phyloP scores from a whole-genome alignment of 306 rosid species.

The Albizia julibrissin region DNA sequence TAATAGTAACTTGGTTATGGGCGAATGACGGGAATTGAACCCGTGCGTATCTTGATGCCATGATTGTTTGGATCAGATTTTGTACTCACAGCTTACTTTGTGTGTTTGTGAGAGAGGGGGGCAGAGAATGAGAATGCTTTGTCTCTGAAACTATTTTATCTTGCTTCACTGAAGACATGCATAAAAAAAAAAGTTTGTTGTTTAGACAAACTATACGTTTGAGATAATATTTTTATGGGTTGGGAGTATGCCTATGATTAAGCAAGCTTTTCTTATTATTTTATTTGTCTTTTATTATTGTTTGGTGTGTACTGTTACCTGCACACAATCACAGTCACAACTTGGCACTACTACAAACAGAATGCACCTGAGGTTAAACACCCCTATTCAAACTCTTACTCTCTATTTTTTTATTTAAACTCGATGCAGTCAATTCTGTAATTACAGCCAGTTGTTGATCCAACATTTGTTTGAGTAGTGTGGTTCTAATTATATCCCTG shows the following conservation, averaged over 20 bases:
- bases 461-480: not conserved
- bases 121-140: not conserved
- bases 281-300: too few relatives aligned
- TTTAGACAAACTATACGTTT: not conserved
- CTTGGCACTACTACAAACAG: not conserved
- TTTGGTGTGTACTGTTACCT: not conserved
- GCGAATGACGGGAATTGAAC: too few relatives aligned
- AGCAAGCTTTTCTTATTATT: not conserved
- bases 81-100: not conserved
- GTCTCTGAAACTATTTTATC: too few relatives aligned
- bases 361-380: not conserved
- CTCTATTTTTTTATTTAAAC: too few relatives aligned
- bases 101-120: not conserved
- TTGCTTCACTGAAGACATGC: not conserved
- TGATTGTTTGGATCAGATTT: not conserved
- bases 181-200: too few relatives aligned
- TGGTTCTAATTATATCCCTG: not conserved
- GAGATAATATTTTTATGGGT: not conserved
- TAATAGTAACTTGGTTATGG: too few relatives aligned
- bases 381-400: too few relatives aligned
- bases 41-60: not conserved
- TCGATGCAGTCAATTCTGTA: not conserved
- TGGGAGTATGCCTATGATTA: not conserved
- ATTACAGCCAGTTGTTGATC: not conserved
- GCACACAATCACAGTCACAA: not conserved